Percentiles rank a stretch among this genome's conserved stretches.
These are phyloP conservation scores for Metarhizium guizhouense DNA, from an alignment of 2,329 filamentous ascomycete species.

Conservation along the genomic window DNA sequence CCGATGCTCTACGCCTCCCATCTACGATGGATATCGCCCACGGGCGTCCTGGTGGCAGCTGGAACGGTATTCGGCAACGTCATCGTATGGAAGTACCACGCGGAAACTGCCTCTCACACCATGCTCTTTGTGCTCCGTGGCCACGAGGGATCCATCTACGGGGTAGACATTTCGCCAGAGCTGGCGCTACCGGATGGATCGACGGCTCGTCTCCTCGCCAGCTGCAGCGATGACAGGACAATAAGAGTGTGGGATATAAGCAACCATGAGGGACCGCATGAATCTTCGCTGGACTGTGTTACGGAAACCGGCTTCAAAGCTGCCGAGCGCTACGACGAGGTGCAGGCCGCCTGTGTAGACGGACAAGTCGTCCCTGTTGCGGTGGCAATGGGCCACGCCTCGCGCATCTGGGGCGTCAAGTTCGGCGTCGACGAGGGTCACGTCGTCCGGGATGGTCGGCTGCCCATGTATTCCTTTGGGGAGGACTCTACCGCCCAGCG, in stretches of 20 bases:
- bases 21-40: slow-evolving; percentile 50
- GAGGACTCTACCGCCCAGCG: slow-evolving; percentile 72
- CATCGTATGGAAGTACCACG: slow-evolving; percentile 69
- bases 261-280: slow-evolving; percentile 22
- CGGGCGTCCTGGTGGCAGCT: slow-evolving; percentile 64
- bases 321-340: slow-evolving; percentile 15
- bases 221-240: slow-evolving; percentile 91
- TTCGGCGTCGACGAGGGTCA: slow-evolving; percentile 39
- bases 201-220: slow-evolving; percentile 60
- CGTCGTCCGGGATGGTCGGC: slow-evolving; percentile 6
- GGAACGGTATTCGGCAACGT: slow-evolving; percentile 95
- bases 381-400: slow-evolving; percentile 74
- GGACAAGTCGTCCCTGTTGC: slow-evolving; percentile 43
- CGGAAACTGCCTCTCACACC: slow-evolving; percentile 13
- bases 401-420: slow-evolving; percentile 80
- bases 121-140: slow-evolving; percentile 48
- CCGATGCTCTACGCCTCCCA: slow-evolving; percentile 85
- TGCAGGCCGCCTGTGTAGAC: slow-evolving; percentile 1
- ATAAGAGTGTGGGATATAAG: slow-evolving; percentile 82
- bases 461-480: slow-evolving; percentile 62
- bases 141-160: slow-evolving; percentile 92
- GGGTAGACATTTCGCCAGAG: slow-evolving; percentile 65
- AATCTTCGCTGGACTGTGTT: background rate
- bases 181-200: slow-evolving; percentile 29
- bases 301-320: slow-evolving; percentile 54